Evolutionary conservation across 108 stramenopile species (phyloP).

Genomic region (Parietichytrium sp.): DNA sequence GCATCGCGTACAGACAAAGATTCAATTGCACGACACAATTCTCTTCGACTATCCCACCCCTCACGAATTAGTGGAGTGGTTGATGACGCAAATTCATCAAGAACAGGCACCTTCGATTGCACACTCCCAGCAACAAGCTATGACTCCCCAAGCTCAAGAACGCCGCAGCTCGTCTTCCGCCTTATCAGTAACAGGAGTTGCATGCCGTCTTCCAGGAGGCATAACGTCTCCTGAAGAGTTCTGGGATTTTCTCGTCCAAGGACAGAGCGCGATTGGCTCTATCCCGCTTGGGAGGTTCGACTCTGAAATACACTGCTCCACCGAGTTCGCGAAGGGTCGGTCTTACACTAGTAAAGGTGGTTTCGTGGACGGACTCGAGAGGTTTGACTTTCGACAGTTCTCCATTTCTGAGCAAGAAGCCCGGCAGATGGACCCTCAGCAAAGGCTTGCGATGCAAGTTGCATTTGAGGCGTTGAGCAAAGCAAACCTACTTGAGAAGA

Average conservation of each 20-base stretch:
- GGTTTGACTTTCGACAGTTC: conserved; percentile 37
- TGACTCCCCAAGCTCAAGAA: neutral
- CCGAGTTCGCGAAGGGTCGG: neutral
- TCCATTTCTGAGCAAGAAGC: neutral
- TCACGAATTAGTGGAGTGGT: neutral
- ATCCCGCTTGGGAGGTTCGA: neutral
- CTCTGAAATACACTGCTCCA: too few species aligned
- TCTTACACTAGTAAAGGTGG: conserved; percentile 11
- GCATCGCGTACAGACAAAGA: neutral
- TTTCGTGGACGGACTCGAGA: conserved; percentile 19
- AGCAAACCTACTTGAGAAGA: neutral
- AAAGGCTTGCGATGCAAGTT: conserved; percentile 19
- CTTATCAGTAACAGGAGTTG: neutral
- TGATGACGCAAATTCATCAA: neutral
- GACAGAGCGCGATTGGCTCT: neutral
- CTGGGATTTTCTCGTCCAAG: neutral
- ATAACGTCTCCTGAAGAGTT: neutral
- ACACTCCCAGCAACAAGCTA: neutral
- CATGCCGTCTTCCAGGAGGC: neutral
- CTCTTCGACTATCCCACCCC: conserved; percentile 49
- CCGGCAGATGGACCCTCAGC: conserved; percentile 45
- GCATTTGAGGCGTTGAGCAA: neutral
- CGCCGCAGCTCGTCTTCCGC: too few species aligned
- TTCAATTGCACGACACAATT: conserved; percentile 3
- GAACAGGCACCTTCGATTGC: neutral